Conservation (phyloP, 192 early-diverging fungal species). For the Linnemannia schmuckeri region DNA sequence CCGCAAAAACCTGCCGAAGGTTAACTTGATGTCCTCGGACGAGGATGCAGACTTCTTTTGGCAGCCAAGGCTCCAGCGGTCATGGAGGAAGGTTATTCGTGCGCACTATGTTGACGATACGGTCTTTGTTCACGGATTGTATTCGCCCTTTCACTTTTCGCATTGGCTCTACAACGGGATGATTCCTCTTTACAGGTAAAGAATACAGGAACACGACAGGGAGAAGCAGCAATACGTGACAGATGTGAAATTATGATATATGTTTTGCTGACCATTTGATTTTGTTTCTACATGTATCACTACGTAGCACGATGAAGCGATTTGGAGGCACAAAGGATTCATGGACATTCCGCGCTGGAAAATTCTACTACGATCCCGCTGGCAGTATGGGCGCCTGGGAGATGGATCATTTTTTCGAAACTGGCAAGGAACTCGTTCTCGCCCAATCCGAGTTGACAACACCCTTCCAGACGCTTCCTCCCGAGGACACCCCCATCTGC, state of each 20-base stretch:
- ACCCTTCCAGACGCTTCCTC: constrained; percentile 26
- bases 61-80: constrained; percentile 32
- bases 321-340: constrained; percentile 36
- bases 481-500: constrained; percentile 32
- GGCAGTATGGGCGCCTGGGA: constrained; percentile 21
- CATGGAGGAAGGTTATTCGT: constrained; percentile 10
- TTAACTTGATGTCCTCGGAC: constrained; percentile 47
- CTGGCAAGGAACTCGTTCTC: constrained; percentile 45
- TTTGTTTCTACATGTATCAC: too few species aligned
- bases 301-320: constrained; percentile 35
- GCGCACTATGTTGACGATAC: constrained; percentile 55
- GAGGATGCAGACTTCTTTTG: constrained; percentile 32
- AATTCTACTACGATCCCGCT: not conserved
- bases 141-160: constrained; percentile 59
- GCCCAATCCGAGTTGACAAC: constrained; percentile 9
- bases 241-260: too few species aligned
- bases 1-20: constrained; percentile 18
- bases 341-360: constrained; percentile 8
- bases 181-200: constrained; percentile 58
- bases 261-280: not conserved
- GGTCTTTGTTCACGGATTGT: constrained; percentile 59
- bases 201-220: too few species aligned
- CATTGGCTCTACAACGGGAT: constrained; percentile 65
- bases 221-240: too few species aligned
- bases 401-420: constrained; percentile 29